Evolutionary conservation across 352 stramenopile species (phyloP), one percentile per base, ranked within the genome.

Genomic region (Phytophthora capsici): DNA sequence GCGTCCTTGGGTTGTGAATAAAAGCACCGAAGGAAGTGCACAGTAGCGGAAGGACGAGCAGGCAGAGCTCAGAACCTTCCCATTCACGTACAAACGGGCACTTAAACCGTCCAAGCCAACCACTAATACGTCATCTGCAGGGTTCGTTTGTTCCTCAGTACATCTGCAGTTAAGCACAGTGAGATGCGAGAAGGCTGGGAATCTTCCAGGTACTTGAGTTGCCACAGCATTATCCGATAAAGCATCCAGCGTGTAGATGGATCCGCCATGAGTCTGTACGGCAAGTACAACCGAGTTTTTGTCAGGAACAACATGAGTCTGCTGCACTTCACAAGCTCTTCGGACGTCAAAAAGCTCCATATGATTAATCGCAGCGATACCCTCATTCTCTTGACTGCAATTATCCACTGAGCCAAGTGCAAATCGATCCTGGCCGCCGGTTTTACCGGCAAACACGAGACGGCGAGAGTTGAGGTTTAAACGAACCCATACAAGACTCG

Each of bases 1-100:
- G 37, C 71, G 82, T 2, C 84, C 86, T 41, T 92, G 71, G 2
- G 77, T 91, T 23, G 86, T 93, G 50, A 78, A 88, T 34, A 93
- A 56, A 41, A 94, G 51, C 6, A 88, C 69, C 2, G 64, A 78
- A 9, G 76, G 54, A 14, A 68, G 61, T 0, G 57, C 14, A 45
- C 73, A 78, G 37, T 87, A 79, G n/a, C 65, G 67, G 70, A 93
- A 93, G 1, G 86, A 89, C 4, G 82, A 88, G 30, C 78, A 86
- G 9, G 81, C 80, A 5, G 73, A 60, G 6, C 59, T 66, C 9
- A 89, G n/a, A 14, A 78, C 54, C 10, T 67, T 25, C 5, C 66
- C 62, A 32, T 88, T 81, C 22, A 90, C 82, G 17, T 77, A 83
- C 48, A 93, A 49, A 47, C 88, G 82, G 25, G 73, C 65, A 9